Evolutionary conservation across 495 filamentous ascomycete species (phyloP).

Genomic region (Penicillium tannophilum): DNA sequence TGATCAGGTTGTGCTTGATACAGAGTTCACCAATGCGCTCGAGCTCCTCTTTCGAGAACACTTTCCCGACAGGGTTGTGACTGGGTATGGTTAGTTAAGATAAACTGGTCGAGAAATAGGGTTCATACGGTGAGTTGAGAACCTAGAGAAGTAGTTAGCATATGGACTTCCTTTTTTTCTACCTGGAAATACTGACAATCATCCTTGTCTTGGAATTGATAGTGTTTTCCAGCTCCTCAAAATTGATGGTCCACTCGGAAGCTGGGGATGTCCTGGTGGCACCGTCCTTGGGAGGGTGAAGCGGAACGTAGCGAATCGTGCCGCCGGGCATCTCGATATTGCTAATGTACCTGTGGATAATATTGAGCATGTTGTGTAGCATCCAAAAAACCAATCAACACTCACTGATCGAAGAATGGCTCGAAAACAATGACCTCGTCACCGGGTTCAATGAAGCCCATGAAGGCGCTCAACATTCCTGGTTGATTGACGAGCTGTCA

Average conservation of each 20-base stretch:
- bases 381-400: conserved; percentile 2
- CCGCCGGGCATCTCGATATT: conserved; percentile 99
- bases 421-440: conserved; percentile 99
- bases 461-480: conserved; percentile 88
- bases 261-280: conserved; percentile 77
- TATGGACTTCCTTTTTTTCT: too few species aligned
- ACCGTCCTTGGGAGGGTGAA: conserved; percentile 88
- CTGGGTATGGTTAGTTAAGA: conserved; percentile 28
- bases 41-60: conserved; percentile 84
- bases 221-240: conserved; percentile 77
- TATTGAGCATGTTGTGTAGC: conserved; percentile 9
- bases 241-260: conserved; percentile 84
- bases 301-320: conserved; percentile 87
- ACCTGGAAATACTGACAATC: conserved; percentile 65
- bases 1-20: conserved; percentile 91
- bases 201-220: conserved; percentile 88
- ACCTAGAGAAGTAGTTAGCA: conserved; percentile 26
- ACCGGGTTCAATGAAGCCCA: conserved; percentile 92
- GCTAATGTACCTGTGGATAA: conserved; percentile 70
- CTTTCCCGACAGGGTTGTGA: conserved; percentile 98
- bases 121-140: conserved; percentile 46
- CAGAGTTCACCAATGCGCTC: conserved; percentile 84
- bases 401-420: conserved; percentile 96
- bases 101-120: background rate
- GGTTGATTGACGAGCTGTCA: background rate